Evolutionary conservation across 345 rosid genomes (phyloP).

Genomic region (Acer campestre): DNA sequence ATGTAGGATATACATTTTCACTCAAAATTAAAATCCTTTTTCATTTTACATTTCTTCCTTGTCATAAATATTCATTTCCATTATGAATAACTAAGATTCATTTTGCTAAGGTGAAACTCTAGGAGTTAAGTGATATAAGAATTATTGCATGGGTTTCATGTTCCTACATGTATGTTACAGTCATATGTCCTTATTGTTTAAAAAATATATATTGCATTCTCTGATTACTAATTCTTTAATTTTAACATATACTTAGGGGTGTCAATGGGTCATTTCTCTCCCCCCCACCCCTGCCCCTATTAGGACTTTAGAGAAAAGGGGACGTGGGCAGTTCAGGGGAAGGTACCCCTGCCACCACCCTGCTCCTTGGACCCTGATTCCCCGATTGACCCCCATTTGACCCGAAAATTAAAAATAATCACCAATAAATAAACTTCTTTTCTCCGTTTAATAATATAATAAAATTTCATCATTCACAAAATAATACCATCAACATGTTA

Average conservation of each 20-base stretch:
- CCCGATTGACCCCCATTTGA: too few species aligned
- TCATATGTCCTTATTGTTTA: not conserved
- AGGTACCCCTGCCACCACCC: too few species aligned
- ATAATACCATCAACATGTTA: too few species aligned
- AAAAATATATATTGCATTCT: conserved; percentile 1
- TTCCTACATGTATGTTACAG: not conserved
- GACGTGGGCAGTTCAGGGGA: too few species aligned
- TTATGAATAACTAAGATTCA: not conserved
- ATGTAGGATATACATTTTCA: not conserved
- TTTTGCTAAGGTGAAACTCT: not conserved
- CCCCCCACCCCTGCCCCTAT: too few species aligned
- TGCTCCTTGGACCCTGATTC: too few species aligned
- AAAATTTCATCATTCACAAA: too few species aligned
- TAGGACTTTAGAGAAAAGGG: too few species aligned
- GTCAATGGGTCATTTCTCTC: not conserved
- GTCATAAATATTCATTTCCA: not conserved
- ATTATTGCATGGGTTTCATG: not conserved
- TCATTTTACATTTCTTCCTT: not conserved
- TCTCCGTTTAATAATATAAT: too few species aligned
- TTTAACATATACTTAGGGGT: not conserved
- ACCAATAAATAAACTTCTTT: too few species aligned
- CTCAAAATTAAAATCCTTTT: not conserved
- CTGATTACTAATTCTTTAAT: not conserved
- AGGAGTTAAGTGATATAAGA: not conserved
- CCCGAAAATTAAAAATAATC: too few species aligned